phyloP scores from a whole-genome alignment of 257 asterid genomes.

The Pogostemon cablin region DNA sequence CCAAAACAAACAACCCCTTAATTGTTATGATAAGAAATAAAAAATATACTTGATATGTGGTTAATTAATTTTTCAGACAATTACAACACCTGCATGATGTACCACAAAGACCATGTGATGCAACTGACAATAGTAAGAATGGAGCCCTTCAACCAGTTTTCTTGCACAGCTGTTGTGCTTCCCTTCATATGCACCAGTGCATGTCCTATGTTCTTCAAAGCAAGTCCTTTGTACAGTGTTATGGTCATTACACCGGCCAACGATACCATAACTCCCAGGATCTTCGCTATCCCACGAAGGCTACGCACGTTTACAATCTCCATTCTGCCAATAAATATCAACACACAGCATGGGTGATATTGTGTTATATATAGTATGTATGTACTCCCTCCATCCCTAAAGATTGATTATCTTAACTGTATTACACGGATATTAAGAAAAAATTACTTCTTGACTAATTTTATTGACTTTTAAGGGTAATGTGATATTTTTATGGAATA shows the following conservation, averaged over 20 bases:
- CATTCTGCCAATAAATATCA: constrained; percentile 44
- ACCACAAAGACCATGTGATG: constrained; percentile 66
- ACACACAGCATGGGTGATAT: no score
- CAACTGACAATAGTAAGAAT: constrained; percentile 67
- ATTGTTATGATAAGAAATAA: no score
- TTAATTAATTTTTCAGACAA: no score
- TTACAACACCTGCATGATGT: constrained; percentile 69
- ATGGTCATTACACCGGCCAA: constrained; percentile 69
- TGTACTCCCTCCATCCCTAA: no score
- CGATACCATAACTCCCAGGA: constrained; percentile 61
- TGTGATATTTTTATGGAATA: no score
- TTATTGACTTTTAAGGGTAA: no score
- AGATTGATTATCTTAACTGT: no score
- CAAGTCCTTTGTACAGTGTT: constrained; percentile 72
- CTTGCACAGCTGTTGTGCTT: constrained; percentile 38
- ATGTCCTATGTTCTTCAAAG: constrained; percentile 44
- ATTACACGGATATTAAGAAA: no score
- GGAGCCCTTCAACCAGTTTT: constrained; percentile 65
- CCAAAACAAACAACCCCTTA: not conserved
- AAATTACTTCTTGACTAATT: no score
- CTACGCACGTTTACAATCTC: constrained; percentile 56
- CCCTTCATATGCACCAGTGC: constrained; percentile 50
- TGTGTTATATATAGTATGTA: no score
- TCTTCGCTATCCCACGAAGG: constrained; percentile 62
- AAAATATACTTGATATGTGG: not conserved